Percentiles rank a stretch among this genome's conserved stretches.
Evolutionary conservation across 306 rosid genomes (phyloP).

Genomic region (Acacia acuminata): DNA sequence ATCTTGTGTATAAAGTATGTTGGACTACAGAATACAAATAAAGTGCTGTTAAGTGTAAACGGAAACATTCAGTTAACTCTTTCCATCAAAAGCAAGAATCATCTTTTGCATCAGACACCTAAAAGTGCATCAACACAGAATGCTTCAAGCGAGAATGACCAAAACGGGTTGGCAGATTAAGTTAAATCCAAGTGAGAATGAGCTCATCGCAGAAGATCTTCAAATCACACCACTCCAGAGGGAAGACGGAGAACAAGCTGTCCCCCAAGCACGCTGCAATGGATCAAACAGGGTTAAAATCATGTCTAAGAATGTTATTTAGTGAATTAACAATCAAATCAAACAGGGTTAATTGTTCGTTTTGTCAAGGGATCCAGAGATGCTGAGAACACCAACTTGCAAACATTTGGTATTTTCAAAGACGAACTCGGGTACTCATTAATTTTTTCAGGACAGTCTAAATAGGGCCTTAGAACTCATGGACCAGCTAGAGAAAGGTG

Average conservation of each 20-base stretch:
- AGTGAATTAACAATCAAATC: background rate
- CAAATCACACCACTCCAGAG: constrained; percentile 83
- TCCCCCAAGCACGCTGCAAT: constrained; percentile 88
- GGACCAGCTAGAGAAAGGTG: background rate
- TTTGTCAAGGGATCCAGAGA: background rate
- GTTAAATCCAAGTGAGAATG: constrained; percentile 33
- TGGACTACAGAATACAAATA: constrained; percentile 18
- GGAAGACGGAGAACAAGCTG: constrained; percentile 94
- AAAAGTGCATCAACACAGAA: constrained; percentile 31
- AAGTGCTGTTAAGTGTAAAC: constrained; percentile 18
- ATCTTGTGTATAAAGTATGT: constrained; percentile 8
- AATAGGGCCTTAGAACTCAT: background rate
- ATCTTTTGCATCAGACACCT: constrained; percentile 37
- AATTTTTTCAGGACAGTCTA: background rate
- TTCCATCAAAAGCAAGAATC: constrained; percentile 45
- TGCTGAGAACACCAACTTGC: background rate
- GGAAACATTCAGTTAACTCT: constrained; percentile 42
- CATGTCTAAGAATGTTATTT: background rate
- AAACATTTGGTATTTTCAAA: background rate
- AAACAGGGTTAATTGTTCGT: background rate
- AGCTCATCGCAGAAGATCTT: constrained; percentile 31
- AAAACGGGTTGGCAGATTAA: constrained; percentile 33
- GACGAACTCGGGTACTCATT: background rate
- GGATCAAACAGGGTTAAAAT: background rate
- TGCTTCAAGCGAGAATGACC: constrained; percentile 34